These are phyloP conservation scores for Glaciozyma martinii DNA, from an alignment of 768 basidiomycete species.

Conservation along the genomic window DNA sequence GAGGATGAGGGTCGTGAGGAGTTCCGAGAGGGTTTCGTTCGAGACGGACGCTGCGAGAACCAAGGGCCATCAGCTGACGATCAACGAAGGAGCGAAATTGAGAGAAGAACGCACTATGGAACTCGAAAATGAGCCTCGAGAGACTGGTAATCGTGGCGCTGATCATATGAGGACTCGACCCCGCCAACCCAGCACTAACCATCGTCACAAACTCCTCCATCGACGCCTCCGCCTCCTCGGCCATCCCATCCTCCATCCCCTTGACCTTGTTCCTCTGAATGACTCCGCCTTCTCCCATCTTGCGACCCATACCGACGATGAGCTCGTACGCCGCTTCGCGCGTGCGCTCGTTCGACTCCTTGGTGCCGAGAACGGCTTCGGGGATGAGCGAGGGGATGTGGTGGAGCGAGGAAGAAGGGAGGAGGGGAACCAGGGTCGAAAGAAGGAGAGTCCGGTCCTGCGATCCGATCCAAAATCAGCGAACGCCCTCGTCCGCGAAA, in stretches of 20 bases:
- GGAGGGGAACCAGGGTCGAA: slow-evolving; percentile 54
- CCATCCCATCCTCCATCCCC: slow-evolving; percentile 54
- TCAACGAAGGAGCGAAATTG: not conserved
- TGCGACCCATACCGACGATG: slow-evolving; percentile 80
- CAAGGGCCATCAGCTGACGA: not conserved
- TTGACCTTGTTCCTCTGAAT: slow-evolving; percentile 68
- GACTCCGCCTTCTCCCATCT: slow-evolving; percentile 78
- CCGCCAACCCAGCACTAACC: slow-evolving; percentile 88
- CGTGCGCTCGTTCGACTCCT: slow-evolving; percentile 91
- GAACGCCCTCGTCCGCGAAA: not conserved
- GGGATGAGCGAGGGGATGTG: slow-evolving; percentile 81
- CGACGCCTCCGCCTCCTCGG: slow-evolving; percentile 37
- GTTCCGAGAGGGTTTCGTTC: slow-evolving; percentile 58
- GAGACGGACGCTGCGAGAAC: slow-evolving; percentile 45
- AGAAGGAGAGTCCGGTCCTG: slow-evolving; percentile 79
- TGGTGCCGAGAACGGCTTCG: slow-evolving; percentile 88
- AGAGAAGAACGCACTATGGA: slow-evolving; percentile 57
- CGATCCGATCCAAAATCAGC: not conserved
- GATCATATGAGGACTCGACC: slow-evolving; percentile 93
- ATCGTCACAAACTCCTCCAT: slow-evolving; percentile 85
- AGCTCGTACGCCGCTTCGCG: slow-evolving; percentile 81
- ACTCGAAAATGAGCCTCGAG: slow-evolving; percentile 89
- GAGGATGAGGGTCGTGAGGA: slow-evolving; percentile 74
- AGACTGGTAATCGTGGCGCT: slow-evolving; percentile 92
- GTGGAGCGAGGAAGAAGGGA: slow-evolving; percentile 66